Evolutionary conservation across 495 filamentous ascomycete species (phyloP).

Genomic region (Collariella sp.): DNA sequence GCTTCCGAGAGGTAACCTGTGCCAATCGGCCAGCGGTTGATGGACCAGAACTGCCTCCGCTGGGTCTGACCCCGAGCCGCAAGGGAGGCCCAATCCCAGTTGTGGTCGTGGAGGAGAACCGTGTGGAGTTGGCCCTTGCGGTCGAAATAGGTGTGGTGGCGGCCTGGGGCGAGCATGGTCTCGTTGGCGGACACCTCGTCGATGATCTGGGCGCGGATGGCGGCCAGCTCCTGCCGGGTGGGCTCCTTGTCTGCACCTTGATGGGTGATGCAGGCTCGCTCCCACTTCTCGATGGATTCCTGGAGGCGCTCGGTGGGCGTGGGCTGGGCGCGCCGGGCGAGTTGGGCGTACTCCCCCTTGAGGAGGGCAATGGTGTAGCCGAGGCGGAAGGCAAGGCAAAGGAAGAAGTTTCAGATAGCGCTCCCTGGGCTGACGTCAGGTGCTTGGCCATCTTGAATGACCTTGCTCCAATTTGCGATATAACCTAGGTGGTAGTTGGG

Average conservation of each 20-base stretch:
- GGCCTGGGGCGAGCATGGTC: conserved; percentile 19
- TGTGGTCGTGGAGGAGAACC: conserved; percentile 9
- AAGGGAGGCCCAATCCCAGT: conserved; percentile 21
- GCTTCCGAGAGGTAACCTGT: conserved; percentile 2
- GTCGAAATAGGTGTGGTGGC: conserved; percentile 1
- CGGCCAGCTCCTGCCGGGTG: background rate
- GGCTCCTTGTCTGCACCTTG: background rate
- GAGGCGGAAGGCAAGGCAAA: conserved; percentile 18
- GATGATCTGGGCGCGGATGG: conserved; percentile 17
- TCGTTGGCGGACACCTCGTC: conserved; percentile 20
- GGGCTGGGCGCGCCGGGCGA: background rate
- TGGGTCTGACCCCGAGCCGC: background rate
- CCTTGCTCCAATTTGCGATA: conserved; percentile 4
- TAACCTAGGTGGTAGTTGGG: background rate
- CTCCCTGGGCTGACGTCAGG: background rate
- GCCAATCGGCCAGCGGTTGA: conserved; percentile 23
- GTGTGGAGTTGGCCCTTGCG: background rate
- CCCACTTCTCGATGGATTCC: conserved; percentile 3
- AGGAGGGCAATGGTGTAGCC: conserved; percentile 17
- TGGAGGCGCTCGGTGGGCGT: background rate
- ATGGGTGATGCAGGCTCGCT: background rate
- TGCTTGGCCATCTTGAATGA: background rate
- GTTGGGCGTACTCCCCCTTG: background rate
- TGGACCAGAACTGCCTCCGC: conserved; percentile 13
- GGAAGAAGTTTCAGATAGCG: conserved; percentile 18